These are phyloP conservation scores for Amphibolis antarctica DNA, from an alignment of 106 monocot species.

Conservation along the genomic window DNA sequence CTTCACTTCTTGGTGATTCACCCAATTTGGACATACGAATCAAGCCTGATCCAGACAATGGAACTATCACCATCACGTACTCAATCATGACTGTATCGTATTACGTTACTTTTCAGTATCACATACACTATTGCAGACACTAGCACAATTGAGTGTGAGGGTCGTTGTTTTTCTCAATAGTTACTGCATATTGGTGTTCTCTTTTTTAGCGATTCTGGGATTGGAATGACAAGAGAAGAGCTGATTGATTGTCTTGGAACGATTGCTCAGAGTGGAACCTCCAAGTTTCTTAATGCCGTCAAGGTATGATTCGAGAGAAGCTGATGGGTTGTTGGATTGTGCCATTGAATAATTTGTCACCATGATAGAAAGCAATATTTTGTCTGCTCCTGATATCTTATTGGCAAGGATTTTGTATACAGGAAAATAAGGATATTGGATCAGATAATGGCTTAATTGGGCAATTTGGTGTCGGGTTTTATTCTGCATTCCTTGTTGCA, in stretches of 20 bases:
- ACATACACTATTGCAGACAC: no score
- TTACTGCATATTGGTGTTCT: conserved; percentile 2
- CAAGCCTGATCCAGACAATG: conserved; percentile 86
- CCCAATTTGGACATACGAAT: conserved; percentile 83
- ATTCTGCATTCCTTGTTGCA: conserved; percentile 97
- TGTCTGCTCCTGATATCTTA: background rate
- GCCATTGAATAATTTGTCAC: background rate
- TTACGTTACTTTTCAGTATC: no score
- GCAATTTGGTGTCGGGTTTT: conserved; percentile 99
- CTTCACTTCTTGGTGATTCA: conserved; percentile 67
- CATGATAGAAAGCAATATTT: background rate
- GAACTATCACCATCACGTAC: conserved; percentile 81
- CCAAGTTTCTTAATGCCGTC: conserved; percentile 84
- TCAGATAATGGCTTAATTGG: conserved; percentile 93
- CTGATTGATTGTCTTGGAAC: conserved; percentile 95
- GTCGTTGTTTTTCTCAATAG: background rate
- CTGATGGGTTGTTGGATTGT: no score
- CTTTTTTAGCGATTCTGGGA: conserved; percentile 71
- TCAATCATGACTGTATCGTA: background rate
- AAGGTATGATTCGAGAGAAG: conserved; percentile 30
- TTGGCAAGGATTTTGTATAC: background rate
- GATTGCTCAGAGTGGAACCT: conserved; percentile 98
- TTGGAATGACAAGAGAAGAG: conserved; percentile 97
- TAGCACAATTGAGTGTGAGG: no score
- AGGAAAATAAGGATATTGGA: conserved; percentile 96